These are phyloP conservation scores for Calonectria montana DNA, from an alignment of 2,329 filamentous ascomycete genomes.

Conservation along the genomic window DNA sequence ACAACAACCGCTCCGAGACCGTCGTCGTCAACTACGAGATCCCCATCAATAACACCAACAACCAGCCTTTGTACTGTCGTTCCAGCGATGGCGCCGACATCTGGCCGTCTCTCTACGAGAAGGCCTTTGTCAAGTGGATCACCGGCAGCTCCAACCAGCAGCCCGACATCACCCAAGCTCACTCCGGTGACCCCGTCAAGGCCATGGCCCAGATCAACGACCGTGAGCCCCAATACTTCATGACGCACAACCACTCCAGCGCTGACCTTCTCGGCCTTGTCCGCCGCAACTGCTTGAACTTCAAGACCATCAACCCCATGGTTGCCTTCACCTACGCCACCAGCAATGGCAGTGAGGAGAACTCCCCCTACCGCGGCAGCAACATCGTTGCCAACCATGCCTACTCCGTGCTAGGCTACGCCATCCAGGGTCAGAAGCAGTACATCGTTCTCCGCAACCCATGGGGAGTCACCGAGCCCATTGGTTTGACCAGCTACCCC, in stretches of 20 bases:
- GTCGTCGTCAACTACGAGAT: slow-evolving; percentile 57
- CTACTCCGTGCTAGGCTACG: slow-evolving; percentile 55
- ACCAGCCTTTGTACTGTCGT: slow-evolving; percentile 55
- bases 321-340: slow-evolving; percentile 55
- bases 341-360: slow-evolving; percentile 33
- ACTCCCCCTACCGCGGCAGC: slow-evolving; percentile 48
- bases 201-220: slow-evolving; percentile 58
- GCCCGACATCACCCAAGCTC: slow-evolving; percentile 55
- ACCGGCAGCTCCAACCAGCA: slow-evolving; percentile 44
- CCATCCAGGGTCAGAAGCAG: slow-evolving; percentile 49
- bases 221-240: slow-evolving; percentile 51
- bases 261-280: slow-evolving; percentile 52
- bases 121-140: slow-evolving; percentile 60
- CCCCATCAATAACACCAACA: slow-evolving; percentile 57
- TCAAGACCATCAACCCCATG: slow-evolving; percentile 57
- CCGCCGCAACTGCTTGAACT: slow-evolving; percentile 53
- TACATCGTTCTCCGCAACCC: slow-evolving; percentile 58
- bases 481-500: slow-evolving; percentile 52
- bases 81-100: slow-evolving; percentile 54
- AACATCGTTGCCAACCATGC: slow-evolving; percentile 59
- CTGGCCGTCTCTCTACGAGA: slow-evolving; percentile 60
- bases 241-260: slow-evolving; percentile 46
- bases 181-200: slow-evolving; percentile 57
- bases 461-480: slow-evolving; percentile 56
- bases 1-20: slow-evolving; percentile 51